Evolutionary conservation across 2,329 filamentous ascomycete genomes (phyloP), one percentile per base, ranked within the genome.

Genomic region (Alternaria longipes): DNA sequence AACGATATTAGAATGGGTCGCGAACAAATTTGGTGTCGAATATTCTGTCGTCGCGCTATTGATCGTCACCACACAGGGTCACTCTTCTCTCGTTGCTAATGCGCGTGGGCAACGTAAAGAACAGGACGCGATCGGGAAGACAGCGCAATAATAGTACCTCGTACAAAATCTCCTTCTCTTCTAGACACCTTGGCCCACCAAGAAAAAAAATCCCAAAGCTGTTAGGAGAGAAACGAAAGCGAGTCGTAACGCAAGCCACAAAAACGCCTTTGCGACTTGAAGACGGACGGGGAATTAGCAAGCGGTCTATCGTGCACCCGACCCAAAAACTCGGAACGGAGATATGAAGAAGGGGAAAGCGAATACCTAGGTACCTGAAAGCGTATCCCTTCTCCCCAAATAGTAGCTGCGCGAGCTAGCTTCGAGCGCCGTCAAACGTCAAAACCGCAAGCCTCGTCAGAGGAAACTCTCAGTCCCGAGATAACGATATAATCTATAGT

Each of bases 161-260:
- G 8, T 18, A 24, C 28, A 1, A 3, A 24, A 49, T 6, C 16
- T 24, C 46, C 46, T 22, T 24, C 20, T 50, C 30, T 50, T 50
- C 32, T n/a, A 50, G 5, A 34, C 14, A 50, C 20, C 32, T 50
- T 20, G 20, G 46, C 30, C 30, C 20, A 50, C 30, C 30, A 20
- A 24, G 20, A 47, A 14, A 20, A 41, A 52, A 41, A 51, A 8
- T 0, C 16, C 11, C 24, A 41, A 38, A 41, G 36, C 6, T 40
- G 12, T 11, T 22, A 26, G 50, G 24, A 52, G 50, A 52, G 40
- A 52, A 5, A 28, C 32, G n/a, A 41, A 52, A 52, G 36, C 34
- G 34, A 30, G 16, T 52, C 50, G 34, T 20, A 24, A 52, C 50
- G 50, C 50, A 52, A 52, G 34, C 50, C 50, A 41, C 50, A 38